These are phyloP conservation scores for Tetracladium maxilliforme DNA, from an alignment of 2,329 filamentous ascomycete species.

Conservation along the genomic window DNA sequence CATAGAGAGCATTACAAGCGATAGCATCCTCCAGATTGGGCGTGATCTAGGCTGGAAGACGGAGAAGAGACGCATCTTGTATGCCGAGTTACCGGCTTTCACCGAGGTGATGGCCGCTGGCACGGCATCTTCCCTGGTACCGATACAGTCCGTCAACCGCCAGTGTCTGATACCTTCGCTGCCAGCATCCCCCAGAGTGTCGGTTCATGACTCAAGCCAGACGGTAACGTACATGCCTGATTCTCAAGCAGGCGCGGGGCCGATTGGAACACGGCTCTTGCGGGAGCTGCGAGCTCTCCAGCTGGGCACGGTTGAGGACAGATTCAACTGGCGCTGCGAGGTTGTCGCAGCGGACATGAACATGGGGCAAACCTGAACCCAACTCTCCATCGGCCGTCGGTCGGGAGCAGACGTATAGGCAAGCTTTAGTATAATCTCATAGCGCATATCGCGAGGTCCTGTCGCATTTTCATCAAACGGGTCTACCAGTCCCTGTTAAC, in stretches of 20 bases:
- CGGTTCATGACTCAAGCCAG: conserved; percentile 31
- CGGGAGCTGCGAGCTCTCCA: conserved; percentile 74
- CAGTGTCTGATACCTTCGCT: too few species aligned
- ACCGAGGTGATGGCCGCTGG: conserved; percentile 80
- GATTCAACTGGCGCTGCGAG: conserved; percentile 17
- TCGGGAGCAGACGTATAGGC: too few species aligned
- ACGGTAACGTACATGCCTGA: conserved; percentile 43
- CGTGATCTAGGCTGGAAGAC: conserved; percentile 71
- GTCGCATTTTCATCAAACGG: too few species aligned
- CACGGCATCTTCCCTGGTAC: conserved; percentile 81
- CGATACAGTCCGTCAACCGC: conserved; percentile 80
- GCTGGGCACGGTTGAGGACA: conserved; percentile 62
- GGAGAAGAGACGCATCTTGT: conserved; percentile 60
- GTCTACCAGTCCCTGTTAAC: too few species aligned
- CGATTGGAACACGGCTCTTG: conserved; percentile 58
- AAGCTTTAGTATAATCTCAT: too few species aligned
- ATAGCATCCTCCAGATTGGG: conserved; percentile 65
- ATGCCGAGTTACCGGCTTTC: conserved; percentile 42
- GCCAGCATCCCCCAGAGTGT: too few species aligned
- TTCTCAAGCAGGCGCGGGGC: conserved; percentile 53
- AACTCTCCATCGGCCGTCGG: too few species aligned
- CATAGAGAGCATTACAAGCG: conserved; percentile 74
- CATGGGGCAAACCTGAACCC: too few species aligned
- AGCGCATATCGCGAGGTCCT: too few species aligned
- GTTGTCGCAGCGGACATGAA: too few species aligned